phyloP scores from a whole-genome alignment of 2,329 filamentous ascomycete species.

The Ceratocystis cubensis region DNA sequence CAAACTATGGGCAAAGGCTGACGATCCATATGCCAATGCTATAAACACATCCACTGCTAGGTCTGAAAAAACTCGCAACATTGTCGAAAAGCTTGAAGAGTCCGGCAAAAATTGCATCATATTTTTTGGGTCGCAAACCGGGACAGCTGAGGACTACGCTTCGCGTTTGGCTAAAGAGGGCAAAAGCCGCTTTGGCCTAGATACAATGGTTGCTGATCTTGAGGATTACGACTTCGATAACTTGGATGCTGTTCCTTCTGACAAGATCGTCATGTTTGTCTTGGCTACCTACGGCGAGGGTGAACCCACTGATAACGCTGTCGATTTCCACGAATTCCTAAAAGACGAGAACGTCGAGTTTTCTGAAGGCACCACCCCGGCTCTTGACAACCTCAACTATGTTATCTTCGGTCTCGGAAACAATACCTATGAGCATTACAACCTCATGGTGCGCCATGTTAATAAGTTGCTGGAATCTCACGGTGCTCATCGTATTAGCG shows the following conservation, averaged over 20 bases:
- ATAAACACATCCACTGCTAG: constrained; percentile 57
- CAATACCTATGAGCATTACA: constrained; percentile 99
- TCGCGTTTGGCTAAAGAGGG: constrained; percentile 94
- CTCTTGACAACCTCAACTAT: constrained; percentile 76
- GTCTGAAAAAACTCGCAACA: constrained; percentile 76
- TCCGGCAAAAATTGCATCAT: constrained; percentile 93
- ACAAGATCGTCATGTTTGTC: constrained; percentile 90
- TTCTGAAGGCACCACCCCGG: constrained; percentile 58
- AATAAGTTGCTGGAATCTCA: constrained; percentile 68
- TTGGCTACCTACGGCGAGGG: constrained; percentile 96
- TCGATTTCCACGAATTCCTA: constrained; percentile 97
- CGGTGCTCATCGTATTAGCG: constrained; percentile 71
- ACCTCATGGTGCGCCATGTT: constrained; percentile 91
- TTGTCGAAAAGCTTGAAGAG: constrained; percentile 92
- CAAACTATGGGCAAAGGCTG: constrained; percentile 76
- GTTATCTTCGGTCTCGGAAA: constrained; percentile 94
- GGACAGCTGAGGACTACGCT: constrained; percentile 96
- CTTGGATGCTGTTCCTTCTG: constrained; percentile 72
- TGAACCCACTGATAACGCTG: constrained; percentile 95
- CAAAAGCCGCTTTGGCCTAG: constrained; percentile 86
- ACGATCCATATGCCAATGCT: constrained; percentile 75
- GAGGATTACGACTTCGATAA: constrained; percentile 98
- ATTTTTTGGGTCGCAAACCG: constrained; percentile 97
- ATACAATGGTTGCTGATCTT: constrained; percentile 95
- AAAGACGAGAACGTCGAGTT: constrained; percentile 70